Percentiles rank a stretch among this genome's conserved stretches.
Evolutionary conservation across 768 basidiomycete genomes (phyloP).

Genomic region (Trametes punicea): DNA sequence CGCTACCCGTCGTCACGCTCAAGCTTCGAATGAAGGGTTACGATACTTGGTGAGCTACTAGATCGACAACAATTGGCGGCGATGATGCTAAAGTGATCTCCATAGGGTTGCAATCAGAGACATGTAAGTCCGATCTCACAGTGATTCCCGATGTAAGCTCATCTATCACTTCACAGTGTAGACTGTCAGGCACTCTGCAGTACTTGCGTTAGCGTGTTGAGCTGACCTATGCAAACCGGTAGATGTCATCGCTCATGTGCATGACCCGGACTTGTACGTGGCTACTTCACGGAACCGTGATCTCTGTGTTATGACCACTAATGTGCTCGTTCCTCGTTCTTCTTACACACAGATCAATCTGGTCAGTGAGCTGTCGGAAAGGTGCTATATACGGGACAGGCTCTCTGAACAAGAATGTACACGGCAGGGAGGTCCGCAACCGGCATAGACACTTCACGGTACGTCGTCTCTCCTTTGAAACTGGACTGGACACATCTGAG

Average conservation of each 20-base stretch:
- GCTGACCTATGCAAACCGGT: not conserved
- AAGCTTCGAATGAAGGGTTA: slow-evolving; percentile 40
- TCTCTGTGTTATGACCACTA: not conserved
- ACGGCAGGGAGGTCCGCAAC: slow-evolving; percentile 82
- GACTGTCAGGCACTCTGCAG: slow-evolving; percentile 60
- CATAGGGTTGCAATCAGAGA: slow-evolving; percentile 29
- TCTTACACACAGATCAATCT: slow-evolving; percentile 60
- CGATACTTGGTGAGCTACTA: slow-evolving; percentile 48
- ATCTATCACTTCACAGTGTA: slow-evolving; percentile 43
- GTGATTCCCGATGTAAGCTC: not conserved
- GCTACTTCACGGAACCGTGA: not conserved
- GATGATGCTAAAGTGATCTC: not conserved
- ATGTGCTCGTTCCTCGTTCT: not conserved
- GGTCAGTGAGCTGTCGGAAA: slow-evolving; percentile 46
- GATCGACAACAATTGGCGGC: not conserved
- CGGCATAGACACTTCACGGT: slow-evolving; percentile 84
- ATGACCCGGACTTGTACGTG: slow-evolving; percentile 77
- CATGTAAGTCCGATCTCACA: slow-evolving; percentile 12
- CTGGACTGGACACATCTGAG: no score
- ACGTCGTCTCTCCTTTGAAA: slow-evolving; percentile 24
- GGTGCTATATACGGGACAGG: slow-evolving; percentile 16
- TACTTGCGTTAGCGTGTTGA: not conserved
- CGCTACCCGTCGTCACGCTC: not conserved
- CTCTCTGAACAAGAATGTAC: slow-evolving; percentile 9
- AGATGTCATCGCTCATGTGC: slow-evolving; percentile 73